Percentiles rank a stretch among this genome's conserved stretches.
phyloP scores from a whole-genome alignment of 129 eudicot species.

The Centaurea solstitialis region DNA sequence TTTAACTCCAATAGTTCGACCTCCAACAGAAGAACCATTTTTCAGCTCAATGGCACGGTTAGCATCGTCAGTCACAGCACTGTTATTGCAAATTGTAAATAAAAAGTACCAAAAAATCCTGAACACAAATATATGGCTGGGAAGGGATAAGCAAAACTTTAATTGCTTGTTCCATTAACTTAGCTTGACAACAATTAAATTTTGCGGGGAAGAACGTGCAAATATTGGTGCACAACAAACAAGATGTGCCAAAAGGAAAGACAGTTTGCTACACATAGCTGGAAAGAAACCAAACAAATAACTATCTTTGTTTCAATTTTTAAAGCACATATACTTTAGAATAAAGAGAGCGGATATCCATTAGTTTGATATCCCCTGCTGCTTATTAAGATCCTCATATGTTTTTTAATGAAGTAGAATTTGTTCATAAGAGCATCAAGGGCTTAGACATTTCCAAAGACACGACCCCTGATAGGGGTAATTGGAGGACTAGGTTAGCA shows the following conservation, averaged over 20 bases:
- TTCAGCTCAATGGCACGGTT: slow-evolving; percentile 90
- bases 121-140: not conserved
- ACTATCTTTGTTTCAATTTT: not conserved
- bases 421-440: not conserved
- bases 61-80: slow-evolving; percentile 87
- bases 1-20: slow-evolving; percentile 83
- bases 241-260: not conserved
- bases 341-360: not conserved
- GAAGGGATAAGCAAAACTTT: not conserved
- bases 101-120: no score
- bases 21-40: slow-evolving; percentile 75
- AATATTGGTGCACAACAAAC: not conserved
- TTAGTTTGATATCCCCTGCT: not conserved
- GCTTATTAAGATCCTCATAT: not conserved
- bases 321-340: not conserved
- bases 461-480: not conserved
- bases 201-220: not conserved
- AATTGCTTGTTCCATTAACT: not conserved
- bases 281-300: not conserved
- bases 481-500: not conserved
- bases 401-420: not conserved
- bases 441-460: not conserved
- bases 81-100: slow-evolving; percentile 9
- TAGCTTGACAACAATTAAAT: not conserved
- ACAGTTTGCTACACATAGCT: not conserved